A percentile compares a stretch with the other conserved stretches of the same genome.
Conservation (phyloP, 495 filamentous ascomycete genomes). For the Hamigera avellanea region DNA sequence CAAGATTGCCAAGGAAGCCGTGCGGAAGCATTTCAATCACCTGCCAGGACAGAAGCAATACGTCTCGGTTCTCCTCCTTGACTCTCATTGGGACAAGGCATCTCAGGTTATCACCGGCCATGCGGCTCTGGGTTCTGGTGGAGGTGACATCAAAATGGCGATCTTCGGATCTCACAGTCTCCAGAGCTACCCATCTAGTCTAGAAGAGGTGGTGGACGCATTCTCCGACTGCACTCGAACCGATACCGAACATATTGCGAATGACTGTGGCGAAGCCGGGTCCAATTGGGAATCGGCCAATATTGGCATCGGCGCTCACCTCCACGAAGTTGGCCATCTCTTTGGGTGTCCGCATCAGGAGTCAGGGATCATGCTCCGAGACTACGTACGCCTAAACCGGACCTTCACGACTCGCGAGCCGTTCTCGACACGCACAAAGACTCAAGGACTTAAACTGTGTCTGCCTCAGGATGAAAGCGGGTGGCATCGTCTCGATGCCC, state of each 20-base stretch:
- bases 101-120: conserved; percentile 64
- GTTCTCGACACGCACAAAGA: conserved; percentile 72
- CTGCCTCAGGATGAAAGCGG: conserved; percentile 65
- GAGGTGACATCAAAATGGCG: conserved; percentile 63
- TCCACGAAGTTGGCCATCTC: conserved; percentile 80
- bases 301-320: conserved; percentile 81
- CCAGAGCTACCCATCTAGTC: conserved; percentile 70
- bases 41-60: conserved; percentile 69
- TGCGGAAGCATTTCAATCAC: conserved; percentile 62
- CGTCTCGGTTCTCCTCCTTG: conserved; percentile 71
- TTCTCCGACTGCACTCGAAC: conserved; percentile 84
- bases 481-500: conserved; percentile 81
- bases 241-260: conserved; percentile 67
- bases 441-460: conserved; percentile 61
- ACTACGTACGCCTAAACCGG: conserved; percentile 75
- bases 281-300: conserved; percentile 89
- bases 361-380: conserved; percentile 76
- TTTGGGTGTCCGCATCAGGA: conserved; percentile 84
- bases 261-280: conserved; percentile 73
- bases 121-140: conserved; percentile 62
- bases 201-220: conserved; percentile 78
- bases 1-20: conserved; percentile 61
- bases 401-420: conserved; percentile 68
- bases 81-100: conserved; percentile 74
- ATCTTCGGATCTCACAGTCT: conserved; percentile 86